phyloP scores from a whole-genome alignment of 352 stramenopile species.

The Phytophthora tentaculata region DNA sequence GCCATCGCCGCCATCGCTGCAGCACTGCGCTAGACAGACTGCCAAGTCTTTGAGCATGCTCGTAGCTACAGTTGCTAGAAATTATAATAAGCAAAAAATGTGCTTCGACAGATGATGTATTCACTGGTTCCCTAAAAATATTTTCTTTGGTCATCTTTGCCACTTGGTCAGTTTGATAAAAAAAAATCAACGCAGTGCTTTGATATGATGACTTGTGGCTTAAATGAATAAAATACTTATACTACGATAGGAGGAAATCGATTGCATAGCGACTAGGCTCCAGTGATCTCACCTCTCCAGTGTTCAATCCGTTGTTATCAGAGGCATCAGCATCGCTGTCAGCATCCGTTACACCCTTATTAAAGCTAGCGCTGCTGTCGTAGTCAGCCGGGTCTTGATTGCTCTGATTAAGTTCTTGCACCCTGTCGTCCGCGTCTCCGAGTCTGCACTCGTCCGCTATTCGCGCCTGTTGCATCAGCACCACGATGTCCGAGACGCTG shows the following conservation, averaged over 20 bases:
- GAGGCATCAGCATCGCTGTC: conserved; percentile 13
- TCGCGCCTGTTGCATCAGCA: conserved; percentile 55
- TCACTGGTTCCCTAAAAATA: too few species aligned
- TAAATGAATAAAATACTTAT: background rate
- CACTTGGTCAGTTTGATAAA: too few species aligned
- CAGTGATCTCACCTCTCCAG: conserved; percentile 10
- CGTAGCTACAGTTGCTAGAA: conserved; percentile 12
- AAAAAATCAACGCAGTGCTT: too few species aligned
- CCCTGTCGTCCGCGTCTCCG: conserved; percentile 27
- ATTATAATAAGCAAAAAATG: too few species aligned
- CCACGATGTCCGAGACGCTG: conserved; percentile 48
- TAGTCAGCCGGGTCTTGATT: conserved; percentile 10
- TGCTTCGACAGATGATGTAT: too few species aligned
- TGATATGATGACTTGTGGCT: too few species aligned
- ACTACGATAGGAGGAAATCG: conserved; percentile 41
- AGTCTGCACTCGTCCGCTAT: conserved; percentile 55
- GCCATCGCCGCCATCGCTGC: conserved; percentile 29
- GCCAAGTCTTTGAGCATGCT: background rate
- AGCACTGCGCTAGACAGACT: conserved; percentile 26
- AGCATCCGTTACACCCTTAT: conserved; percentile 7
- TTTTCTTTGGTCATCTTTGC: too few species aligned
- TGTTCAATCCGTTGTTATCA: conserved; percentile 6
- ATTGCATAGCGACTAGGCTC: conserved; percentile 29
- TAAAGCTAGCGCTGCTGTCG: background rate
- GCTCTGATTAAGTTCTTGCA: conserved; percentile 20